These are phyloP conservation scores for Rhodotorula sp. DNA, from an alignment of 1,284 basidiomycete genomes.

Conservation along the genomic window DNA sequence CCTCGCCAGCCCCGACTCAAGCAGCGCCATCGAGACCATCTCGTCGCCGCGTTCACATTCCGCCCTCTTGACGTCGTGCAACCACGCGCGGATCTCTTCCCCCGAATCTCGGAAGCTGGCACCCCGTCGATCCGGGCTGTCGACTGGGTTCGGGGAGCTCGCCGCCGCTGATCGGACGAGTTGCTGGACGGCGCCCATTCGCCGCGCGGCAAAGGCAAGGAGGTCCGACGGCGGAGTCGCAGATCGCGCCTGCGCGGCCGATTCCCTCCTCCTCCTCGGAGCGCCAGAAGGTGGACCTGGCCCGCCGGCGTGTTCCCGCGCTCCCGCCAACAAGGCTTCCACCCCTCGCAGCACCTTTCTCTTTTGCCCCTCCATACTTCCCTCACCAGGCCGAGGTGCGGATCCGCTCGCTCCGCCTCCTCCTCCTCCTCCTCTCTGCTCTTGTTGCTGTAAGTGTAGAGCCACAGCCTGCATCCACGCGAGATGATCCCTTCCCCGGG, in stretches of 20 bases:
- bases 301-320: too few relatives aligned
- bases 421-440: not conserved
- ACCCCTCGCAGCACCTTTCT: too few relatives aligned
- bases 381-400: not conserved
- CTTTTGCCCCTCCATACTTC: too few relatives aligned
- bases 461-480: slow-evolving; percentile 35
- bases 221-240: not conserved
- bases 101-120: not conserved
- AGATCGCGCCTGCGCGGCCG: not conserved
- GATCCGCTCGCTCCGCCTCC: not conserved
- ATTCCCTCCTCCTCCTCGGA: too few relatives aligned
- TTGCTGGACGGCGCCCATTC: slow-evolving; percentile 5
- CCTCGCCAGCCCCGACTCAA: slow-evolving; percentile 15
- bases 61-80: slow-evolving; percentile 4
- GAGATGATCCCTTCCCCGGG: slow-evolving; percentile 1
- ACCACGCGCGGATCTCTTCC: too few relatives aligned
- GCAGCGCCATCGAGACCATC: slow-evolving; percentile 23
- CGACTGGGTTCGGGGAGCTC: not conserved
- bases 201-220: slow-evolving; percentile 23
- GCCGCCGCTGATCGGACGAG: not conserved
- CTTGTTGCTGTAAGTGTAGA: slow-evolving; percentile 3
- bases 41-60: slow-evolving; percentile 11
- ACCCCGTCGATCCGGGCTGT: too few relatives aligned
- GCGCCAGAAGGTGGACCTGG: too few relatives aligned
- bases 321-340: too few relatives aligned